phyloP scores from a whole-genome alignment of 1,284 basidiomycete species.

The Vanrija pseudolonga region DNA sequence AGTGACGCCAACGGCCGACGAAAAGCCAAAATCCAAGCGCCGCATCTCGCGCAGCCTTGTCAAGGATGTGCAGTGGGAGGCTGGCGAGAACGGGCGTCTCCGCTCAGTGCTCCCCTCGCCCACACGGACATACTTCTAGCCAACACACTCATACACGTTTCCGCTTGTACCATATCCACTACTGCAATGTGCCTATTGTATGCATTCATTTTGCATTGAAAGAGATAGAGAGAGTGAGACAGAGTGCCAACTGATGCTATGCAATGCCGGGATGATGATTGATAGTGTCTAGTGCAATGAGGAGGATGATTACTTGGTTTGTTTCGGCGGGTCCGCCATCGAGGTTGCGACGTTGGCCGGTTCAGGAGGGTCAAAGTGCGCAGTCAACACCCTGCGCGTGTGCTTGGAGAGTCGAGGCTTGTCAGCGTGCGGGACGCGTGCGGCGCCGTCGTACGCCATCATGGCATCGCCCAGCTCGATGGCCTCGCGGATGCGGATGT shows the following conservation, averaged over 20 bases:
- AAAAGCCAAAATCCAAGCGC: conserved; percentile 27
- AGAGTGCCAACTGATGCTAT: no score
- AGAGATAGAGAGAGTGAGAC: background rate
- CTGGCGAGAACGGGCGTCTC: conserved; percentile 37
- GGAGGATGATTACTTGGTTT: background rate
- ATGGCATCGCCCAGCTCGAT: conserved; percentile 6
- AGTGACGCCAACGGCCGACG: background rate
- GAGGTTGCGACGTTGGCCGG: no score
- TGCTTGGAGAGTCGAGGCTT: conserved; percentile 3
- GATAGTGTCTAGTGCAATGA: background rate
- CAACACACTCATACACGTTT: background rate
- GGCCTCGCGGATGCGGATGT: conserved; percentile 3
- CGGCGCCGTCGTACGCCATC: conserved; percentile 12
- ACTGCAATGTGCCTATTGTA: conserved; percentile 1
- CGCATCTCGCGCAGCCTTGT: conserved; percentile 37
- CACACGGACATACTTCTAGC: no score
- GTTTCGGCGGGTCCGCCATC: background rate
- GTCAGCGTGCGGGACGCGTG: background rate
- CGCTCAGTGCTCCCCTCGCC: conserved; percentile 16
- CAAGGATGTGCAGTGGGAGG: conserved; percentile 42
- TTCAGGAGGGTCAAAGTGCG: background rate
- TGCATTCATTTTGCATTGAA: conserved; percentile 5
- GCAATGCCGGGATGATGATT: no score
- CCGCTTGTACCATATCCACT: no score
- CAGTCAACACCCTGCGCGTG: background rate